Conservation (phyloP, 1,284 basidiomycete genomes). For the Boletus calvinii region DNA sequence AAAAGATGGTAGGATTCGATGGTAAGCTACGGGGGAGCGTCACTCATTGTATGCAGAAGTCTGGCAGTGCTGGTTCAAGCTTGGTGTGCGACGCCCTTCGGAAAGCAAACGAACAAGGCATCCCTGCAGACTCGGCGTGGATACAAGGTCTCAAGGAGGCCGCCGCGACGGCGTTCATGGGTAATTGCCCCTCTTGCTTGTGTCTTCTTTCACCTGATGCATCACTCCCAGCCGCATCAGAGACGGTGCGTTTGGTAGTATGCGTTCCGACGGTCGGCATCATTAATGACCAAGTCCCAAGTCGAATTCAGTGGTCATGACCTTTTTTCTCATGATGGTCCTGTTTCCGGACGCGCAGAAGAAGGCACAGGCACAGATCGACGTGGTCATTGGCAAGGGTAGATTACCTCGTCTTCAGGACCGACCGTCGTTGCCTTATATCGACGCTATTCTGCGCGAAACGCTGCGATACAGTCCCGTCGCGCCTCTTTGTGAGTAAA, state of each 20-base stretch:
- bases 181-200: background rate
- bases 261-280: background rate
- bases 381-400: constrained; percentile 9
- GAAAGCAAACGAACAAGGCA: constrained; percentile 5
- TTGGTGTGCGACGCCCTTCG: constrained; percentile 17
- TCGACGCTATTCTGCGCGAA: constrained; percentile 18
- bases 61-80: constrained; percentile 4
- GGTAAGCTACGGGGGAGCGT: background rate
- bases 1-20: constrained; percentile 6
- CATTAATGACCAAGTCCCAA: background rate
- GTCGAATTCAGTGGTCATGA: constrained; percentile 16
- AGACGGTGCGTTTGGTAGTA: constrained; percentile 17
- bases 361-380: constrained; percentile 22
- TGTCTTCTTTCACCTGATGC: background rate
- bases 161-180: constrained; percentile 20
- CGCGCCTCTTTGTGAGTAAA: constrained; percentile 13
- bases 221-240: constrained; percentile 13
- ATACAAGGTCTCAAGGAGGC: constrained; percentile 13
- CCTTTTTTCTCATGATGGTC: constrained; percentile 21
- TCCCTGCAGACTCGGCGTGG: constrained; percentile 8
- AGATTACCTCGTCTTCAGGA: constrained; percentile 17
- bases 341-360: constrained; percentile 12
- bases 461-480: constrained; percentile 13
- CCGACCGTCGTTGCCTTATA: constrained; percentile 12
- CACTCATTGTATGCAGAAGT: constrained; percentile 7